These are phyloP conservation scores for Monilinia vaccinii-corymbosi DNA, from an alignment of 2,329 filamentous ascomycete species.

Conservation along the genomic window DNA sequence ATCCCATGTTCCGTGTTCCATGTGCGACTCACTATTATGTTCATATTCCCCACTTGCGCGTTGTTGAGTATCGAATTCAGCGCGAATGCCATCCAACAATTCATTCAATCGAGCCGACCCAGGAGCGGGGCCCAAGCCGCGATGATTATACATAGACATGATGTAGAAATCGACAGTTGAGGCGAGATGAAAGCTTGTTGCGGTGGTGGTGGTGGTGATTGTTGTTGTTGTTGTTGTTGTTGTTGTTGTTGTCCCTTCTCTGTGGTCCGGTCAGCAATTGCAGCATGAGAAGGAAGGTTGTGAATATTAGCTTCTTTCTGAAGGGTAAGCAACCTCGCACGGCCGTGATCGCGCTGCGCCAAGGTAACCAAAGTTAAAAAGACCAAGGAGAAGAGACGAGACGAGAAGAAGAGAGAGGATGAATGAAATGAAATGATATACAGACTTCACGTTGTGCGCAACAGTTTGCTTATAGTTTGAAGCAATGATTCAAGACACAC, in stretches of 20 bases:
- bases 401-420: neutral
- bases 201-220: too few relatives aligned
- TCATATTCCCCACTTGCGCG: slow-evolving; percentile 81
- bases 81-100: slow-evolving; percentile 81
- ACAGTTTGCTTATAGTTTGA: neutral
- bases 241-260: neutral
- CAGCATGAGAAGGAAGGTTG: neutral
- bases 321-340: neutral
- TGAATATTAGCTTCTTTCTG: neutral
- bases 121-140: slow-evolving; percentile 67
- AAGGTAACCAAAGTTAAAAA: neutral
- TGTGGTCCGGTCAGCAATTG: neutral
- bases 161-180: neutral
- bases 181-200: neutral
- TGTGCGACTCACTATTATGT: slow-evolving; percentile 69
- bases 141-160: slow-evolving; percentile 86
- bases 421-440: neutral
- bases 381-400: neutral
- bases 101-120: slow-evolving; percentile 67
- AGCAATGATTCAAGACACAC: neutral
- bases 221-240: too few relatives aligned
- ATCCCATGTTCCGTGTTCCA: neutral
- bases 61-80: slow-evolving; percentile 81
- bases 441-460: neutral
- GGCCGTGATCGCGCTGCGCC: neutral